Evolutionary conservation across 192 early-diverging fungal species (phyloP), one percentile per base, ranked within the genome.

Genomic region (Rhizophagus sp.): DNA sequence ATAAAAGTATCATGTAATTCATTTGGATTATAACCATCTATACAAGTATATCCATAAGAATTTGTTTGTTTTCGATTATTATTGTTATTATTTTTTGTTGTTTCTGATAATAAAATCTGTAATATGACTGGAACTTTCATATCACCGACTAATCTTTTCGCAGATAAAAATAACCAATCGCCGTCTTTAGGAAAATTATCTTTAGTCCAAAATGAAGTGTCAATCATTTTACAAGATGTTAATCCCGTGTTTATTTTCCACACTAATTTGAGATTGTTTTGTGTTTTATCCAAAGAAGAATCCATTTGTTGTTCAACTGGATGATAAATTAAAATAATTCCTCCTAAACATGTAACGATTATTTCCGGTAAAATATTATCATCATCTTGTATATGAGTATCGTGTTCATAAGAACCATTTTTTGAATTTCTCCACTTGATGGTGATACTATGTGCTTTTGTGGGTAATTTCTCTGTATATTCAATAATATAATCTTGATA

Each of bases 231-330:
- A 27, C 64, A 65, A 30, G 13, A 65, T 13, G n/a, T 65, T 65
- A 65, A 65, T 65, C 64, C 64, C 25, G 64, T 65, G 30, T 24
- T 65, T 30, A 65, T 65, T 3, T 25, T 65, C 64, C 64, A 65
- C 1, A 65, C 4, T 30, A 65, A 65, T 30, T 24, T 27, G 1
- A 65, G 7, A 9, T 65, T 65, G 0, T 8, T 65, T 65, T 27
- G 12, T 27, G 24, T 27, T 8, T 65, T 10, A 47, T 12, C 11
- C 11, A 12, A 47, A 47, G 44, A 47, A 47, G 44, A 4, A 36
- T 36, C 4, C 0, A 36, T 36, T 36, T 36, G 30, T 30, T 30
- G 25, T 25, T n/a, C 62, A 2, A 10, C 63, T 11, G 63, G 64
- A 27, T 25, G 64, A 65, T 27, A 65, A 65, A 65, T 65, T 19